phyloP scores from a whole-genome alignment of 495 filamentous ascomycete genomes.

The Corynascus novoguineensis region DNA sequence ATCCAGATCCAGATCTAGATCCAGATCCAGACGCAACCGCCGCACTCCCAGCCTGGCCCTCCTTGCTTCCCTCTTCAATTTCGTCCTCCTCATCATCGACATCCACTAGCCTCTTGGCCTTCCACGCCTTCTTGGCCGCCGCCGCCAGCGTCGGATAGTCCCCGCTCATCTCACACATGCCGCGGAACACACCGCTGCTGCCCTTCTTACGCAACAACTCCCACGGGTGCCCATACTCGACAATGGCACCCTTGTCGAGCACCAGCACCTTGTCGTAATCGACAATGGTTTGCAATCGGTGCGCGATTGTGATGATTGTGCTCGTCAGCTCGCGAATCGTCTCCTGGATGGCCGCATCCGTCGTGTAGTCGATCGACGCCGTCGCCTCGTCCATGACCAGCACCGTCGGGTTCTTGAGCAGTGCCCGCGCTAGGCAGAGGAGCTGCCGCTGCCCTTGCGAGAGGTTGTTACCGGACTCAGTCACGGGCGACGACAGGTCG shows the following conservation, averaged over 20 bases:
- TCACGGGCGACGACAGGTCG: constrained; percentile 74
- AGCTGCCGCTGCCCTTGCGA: constrained; percentile 97
- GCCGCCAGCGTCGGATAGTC: constrained; percentile 68
- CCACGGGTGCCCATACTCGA: constrained; percentile 86
- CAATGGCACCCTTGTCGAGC: constrained; percentile 79
- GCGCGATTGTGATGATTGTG: constrained; percentile 98
- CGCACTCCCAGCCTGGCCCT: not conserved
- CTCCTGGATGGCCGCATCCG: constrained; percentile 91
- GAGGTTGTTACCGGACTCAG: constrained; percentile 91
- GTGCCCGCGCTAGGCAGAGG: constrained; percentile 86
- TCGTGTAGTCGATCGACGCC: constrained; percentile 94
- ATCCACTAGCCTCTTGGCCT: constrained; percentile 40
- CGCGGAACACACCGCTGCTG: constrained; percentile 58
- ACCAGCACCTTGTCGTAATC: constrained; percentile 99
- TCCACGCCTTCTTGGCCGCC: constrained; percentile 65
- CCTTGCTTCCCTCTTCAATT: not conserved
- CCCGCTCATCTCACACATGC: constrained; percentile 95
- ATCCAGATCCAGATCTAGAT: no score
- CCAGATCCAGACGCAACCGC: not conserved
- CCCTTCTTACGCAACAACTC: constrained; percentile 62
- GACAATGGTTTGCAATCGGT: constrained; percentile 90
- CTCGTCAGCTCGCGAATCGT: constrained; percentile 85
- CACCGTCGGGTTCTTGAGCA: constrained; percentile 87
- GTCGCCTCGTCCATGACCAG: constrained; percentile 99
- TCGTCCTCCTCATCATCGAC: constrained; percentile 27